Percentiles rank a stretch among this genome's conserved stretches.
phyloP scores from a whole-genome alignment of 768 basidiomycete genomes.

The Rhodotorula graminis region DNA sequence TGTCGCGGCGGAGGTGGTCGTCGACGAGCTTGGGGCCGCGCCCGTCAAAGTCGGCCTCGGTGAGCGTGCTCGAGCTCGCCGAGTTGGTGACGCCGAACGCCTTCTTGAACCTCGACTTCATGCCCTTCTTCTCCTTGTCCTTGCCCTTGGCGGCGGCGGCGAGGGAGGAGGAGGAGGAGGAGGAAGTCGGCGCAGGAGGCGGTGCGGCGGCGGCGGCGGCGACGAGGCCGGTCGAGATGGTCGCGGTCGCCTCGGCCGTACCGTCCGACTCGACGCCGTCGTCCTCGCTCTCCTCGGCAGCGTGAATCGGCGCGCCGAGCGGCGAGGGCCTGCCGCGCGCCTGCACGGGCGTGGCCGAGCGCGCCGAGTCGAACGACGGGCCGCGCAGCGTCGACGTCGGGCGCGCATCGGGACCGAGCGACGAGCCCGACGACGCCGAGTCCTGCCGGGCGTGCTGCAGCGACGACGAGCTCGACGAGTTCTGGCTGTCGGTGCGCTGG shows the following conservation, averaged over 20 bases:
- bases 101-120: conserved; percentile 35
- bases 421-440: conserved; percentile 2
- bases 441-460: neutral
- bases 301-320: neutral
- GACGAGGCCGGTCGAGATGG: conserved; percentile 1
- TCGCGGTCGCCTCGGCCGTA: conserved; percentile 27
- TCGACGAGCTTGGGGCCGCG: conserved; percentile 9
- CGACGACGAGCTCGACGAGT: conserved; percentile 17
- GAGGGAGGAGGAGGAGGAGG: too few relatives aligned
- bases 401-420: neutral
- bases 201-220: neutral
- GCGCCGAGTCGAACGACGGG: conserved; percentile 20
- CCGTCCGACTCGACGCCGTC: conserved; percentile 29
- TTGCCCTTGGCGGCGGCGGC: neutral
- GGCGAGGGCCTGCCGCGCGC: conserved; percentile 5
- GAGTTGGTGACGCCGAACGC: conserved; percentile 21
- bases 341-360: conserved; percentile 21
- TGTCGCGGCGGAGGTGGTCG: neutral
- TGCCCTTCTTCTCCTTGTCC: conserved; percentile 36
- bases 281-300: neutral
- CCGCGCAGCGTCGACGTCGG: neutral
- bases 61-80: conserved; percentile 1
- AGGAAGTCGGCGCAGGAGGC: too few relatives aligned
- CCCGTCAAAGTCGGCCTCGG: conserved; percentile 19
- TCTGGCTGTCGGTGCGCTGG: conserved; percentile 14